phyloP scores from a whole-genome alignment of 1,284 basidiomycete genomes.

The Moesziomyces parantarcticus region DNA sequence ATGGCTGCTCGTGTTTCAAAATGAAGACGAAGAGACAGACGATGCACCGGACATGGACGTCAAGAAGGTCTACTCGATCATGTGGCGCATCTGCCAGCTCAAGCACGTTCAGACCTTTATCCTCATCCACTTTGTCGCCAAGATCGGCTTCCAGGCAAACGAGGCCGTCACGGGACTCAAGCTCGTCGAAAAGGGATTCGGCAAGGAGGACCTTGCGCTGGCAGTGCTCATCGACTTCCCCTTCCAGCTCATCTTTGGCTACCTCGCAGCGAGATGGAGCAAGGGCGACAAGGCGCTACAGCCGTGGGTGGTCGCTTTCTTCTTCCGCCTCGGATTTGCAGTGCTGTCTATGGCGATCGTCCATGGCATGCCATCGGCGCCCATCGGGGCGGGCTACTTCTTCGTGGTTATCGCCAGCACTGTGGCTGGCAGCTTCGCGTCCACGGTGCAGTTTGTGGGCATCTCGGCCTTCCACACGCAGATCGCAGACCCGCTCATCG shows the following conservation, averaged over 20 bases:
- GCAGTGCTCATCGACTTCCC: constrained; percentile 97
- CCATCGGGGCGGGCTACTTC: constrained; percentile 78
- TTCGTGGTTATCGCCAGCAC: constrained; percentile 81
- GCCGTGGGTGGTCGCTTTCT: constrained; percentile 88
- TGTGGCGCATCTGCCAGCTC: constrained; percentile 91
- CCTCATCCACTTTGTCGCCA: constrained; percentile 87
- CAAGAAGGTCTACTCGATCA: constrained; percentile 88
- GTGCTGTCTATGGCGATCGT: constrained; percentile 80
- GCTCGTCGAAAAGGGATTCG: constrained; percentile 94
- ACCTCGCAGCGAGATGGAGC: constrained; percentile 90
- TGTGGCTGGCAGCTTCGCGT: constrained; percentile 85
- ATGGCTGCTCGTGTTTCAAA: constrained; percentile 89
- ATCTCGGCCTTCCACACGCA: constrained; percentile 98
- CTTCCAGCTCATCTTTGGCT: constrained; percentile 94
- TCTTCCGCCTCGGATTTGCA: constrained; percentile 82
- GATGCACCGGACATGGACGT: constrained; percentile 84
- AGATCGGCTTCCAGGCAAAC: constrained; percentile 94
- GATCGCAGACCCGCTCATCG: constrained; percentile 95
- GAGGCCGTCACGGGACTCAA: constrained; percentile 93
- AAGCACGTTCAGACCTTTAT: constrained; percentile 92
- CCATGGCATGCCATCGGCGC: constrained; percentile 79
- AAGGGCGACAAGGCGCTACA: constrained; percentile 68
- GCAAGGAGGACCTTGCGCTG: constrained; percentile 92
- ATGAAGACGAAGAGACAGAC: constrained; percentile 74
- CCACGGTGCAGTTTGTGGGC: constrained; percentile 97